These are phyloP conservation scores for Ophiostoma angusticollis DNA, from an alignment of 2,329 filamentous ascomycete genomes.

Conservation along the genomic window DNA sequence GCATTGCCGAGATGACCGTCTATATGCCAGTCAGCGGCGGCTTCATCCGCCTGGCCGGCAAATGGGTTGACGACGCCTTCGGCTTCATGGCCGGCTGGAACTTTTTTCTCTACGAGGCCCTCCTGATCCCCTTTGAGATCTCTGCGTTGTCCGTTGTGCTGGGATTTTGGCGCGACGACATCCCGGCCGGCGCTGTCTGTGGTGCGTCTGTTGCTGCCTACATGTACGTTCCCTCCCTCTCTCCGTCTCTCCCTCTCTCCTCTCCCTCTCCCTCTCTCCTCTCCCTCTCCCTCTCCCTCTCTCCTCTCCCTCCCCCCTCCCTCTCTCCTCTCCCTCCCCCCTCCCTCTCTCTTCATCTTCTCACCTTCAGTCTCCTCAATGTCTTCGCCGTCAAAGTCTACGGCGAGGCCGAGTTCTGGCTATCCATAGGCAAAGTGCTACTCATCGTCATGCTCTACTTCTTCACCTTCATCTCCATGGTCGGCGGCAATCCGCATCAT, in stretches of 20 bases:
- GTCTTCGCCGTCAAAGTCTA: constrained; percentile 24
- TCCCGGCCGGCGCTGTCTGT: constrained; percentile 39
- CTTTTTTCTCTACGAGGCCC: constrained; percentile 30
- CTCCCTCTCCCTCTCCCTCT: no score
- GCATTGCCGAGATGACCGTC: constrained; percentile 50
- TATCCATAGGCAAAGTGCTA: constrained; percentile 31
- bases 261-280: not conserved
- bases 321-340: not conserved
- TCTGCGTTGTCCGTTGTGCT: constrained; percentile 28
- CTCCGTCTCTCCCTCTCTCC: not conserved
- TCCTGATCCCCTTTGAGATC: constrained; percentile 29
- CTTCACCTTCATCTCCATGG: constrained; percentile 41
- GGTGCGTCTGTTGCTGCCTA: constrained; percentile 32
- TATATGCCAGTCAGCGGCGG: constrained; percentile 50
- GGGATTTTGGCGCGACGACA: constrained; percentile 32
- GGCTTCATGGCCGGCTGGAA: constrained; percentile 41
- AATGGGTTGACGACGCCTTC: constrained; percentile 53
- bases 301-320: no score
- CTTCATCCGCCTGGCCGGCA: constrained; percentile 50
- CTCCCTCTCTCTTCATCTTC: not conserved
- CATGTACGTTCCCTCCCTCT: constrained; percentile 6
- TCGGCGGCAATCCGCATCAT: constrained; percentile 40
- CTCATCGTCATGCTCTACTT: constrained; percentile 45
- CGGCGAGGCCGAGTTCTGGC: constrained; percentile 34
- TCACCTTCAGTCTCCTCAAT: constrained; percentile 9